Evolutionary conservation across 2,329 filamentous ascomycete species (phyloP), one percentile per base, ranked within the genome.

Genomic region (Chrysoporthe cubensis): DNA sequence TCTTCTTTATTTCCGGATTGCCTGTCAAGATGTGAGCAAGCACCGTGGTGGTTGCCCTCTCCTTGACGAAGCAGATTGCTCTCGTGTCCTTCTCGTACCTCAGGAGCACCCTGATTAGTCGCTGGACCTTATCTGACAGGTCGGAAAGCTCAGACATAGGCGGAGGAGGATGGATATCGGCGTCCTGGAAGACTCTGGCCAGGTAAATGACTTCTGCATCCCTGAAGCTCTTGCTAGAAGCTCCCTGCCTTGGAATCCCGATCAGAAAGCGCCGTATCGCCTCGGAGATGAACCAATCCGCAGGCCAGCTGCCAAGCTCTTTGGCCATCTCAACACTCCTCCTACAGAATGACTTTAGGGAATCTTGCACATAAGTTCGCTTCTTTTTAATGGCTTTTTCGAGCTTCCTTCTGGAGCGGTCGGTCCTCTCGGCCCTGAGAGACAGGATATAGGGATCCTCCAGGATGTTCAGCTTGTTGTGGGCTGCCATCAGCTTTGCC

Each of bases 241-340:
- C 13, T 72, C 70, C 32, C 72, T 70, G 6, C 43, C 64, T 13
- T 62, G 52, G 6, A 61, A 71, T 62, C 71, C 67, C 66, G 74
- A 56, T 56, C 71, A 72, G 63, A 64, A 80, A 78, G 57, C 75
- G 72, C 1, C 70, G 76, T 11, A 88, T 78, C 3, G 84, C 83
- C 48, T 80, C 80, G 63, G 78, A 77, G 34, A 94, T 85, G 74
- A 89, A 94, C 62, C 84, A 85, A 61, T 94, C 89, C 0, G 85
- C 85, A 1, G 90, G 90, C 90, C 90, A 94, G 1, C 81, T 71
- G 0, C 92, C 92, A 4, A 94, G 81, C 58, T 91, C 84, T 3
- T 74, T 71, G 32, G 80, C 81, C 1, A 94, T 81, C 16, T 83
- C 81, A 0, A 70, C 59, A 14, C 84, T 81, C 43, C 84, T 86